Evolutionary conservation across 2,329 filamentous ascomycete species (phyloP).

Genomic region (Talaromyces sp.): DNA sequence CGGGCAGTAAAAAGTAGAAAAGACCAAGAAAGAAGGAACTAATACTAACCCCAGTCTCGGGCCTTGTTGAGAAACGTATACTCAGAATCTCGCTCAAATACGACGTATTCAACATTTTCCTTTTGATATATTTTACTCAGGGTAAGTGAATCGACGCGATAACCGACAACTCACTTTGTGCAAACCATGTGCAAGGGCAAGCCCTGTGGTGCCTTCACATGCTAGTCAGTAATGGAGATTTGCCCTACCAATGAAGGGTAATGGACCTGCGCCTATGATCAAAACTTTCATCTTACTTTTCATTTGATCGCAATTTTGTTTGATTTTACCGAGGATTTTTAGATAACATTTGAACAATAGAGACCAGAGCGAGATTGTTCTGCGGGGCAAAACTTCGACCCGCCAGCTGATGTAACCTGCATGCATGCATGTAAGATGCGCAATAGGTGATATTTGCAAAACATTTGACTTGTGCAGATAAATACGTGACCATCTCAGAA

Average conservation of each 20-base stretch:
- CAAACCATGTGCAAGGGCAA: slow-evolving; percentile 3
- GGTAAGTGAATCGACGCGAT: not conserved
- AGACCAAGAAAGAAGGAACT: not conserved
- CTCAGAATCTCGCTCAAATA: slow-evolving; percentile 5
- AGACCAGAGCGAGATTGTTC: not conserved
- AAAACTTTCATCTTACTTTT: not conserved
- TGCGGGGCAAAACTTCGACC: not conserved
- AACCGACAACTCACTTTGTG: not conserved
- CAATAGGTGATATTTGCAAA: not conserved
- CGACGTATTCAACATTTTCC: not conserved
- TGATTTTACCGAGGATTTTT: not conserved
- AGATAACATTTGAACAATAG: not conserved
- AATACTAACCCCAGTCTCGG: slow-evolving; percentile 5
- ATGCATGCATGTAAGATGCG: not conserved
- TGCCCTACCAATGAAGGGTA: too few relatives aligned
- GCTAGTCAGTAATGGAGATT: not conserved
- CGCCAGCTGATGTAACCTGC: not conserved
- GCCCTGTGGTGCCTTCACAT: slow-evolving; percentile 1
- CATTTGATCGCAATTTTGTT: not conserved
- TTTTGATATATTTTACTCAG: slow-evolving; percentile 22
- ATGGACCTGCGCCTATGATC: not conserved
- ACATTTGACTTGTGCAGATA: not conserved
- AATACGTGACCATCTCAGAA: not conserved
- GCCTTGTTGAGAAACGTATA: slow-evolving; percentile 1
- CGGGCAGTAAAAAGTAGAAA: not conserved